phyloP scores from a whole-genome alignment of 306 rosid genomes.

The Canavalia ensiformis region DNA sequence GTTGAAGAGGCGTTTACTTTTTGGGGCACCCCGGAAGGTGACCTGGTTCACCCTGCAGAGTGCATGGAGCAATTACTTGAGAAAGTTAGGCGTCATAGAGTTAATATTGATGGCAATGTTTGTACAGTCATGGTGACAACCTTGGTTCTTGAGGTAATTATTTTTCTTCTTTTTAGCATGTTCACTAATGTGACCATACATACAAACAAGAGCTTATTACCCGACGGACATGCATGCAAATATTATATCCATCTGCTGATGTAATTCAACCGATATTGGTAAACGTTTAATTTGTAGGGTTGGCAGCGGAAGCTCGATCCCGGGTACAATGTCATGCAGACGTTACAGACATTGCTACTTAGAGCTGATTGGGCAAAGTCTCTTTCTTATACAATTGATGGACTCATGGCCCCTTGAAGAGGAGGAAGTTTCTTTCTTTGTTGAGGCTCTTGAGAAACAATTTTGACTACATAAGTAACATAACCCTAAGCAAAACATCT shows the following conservation, averaged over 20 bases:
- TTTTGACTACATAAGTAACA: conserved; percentile 60
- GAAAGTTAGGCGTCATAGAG: conserved; percentile 95
- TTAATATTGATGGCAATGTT: conserved; percentile 97
- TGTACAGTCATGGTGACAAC: conserved; percentile 98
- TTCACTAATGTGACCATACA: conserved; percentile 23
- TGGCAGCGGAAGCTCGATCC: conserved; percentile 99
- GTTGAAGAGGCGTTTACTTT: conserved; percentile 78
- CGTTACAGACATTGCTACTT: conserved; percentile 90
- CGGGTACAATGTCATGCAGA: conserved; percentile 85
- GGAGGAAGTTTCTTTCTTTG: conserved; percentile 44
- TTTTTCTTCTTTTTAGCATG: conserved; percentile 30
- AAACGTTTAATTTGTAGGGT: conserved; percentile 64
- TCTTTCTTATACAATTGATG: conserved; percentile 94
- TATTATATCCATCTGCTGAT: conserved; percentile 17
- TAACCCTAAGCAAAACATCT: conserved; percentile 41
- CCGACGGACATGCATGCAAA: neutral
- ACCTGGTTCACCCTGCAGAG: conserved; percentile 94
- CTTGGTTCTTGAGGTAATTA: conserved; percentile 87
- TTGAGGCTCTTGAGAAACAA: conserved; percentile 56
- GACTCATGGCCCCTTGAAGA: conserved; percentile 92
- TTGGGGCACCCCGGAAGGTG: conserved; percentile 99
- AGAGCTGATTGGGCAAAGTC: conserved; percentile 97
- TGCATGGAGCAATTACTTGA: conserved; percentile 98
- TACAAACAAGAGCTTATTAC: neutral
- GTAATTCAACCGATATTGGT: conserved; percentile 44